Evolutionary conservation across 306 rosid species (phyloP).

Genomic region (Cyamopsis tetragonoloba): DNA sequence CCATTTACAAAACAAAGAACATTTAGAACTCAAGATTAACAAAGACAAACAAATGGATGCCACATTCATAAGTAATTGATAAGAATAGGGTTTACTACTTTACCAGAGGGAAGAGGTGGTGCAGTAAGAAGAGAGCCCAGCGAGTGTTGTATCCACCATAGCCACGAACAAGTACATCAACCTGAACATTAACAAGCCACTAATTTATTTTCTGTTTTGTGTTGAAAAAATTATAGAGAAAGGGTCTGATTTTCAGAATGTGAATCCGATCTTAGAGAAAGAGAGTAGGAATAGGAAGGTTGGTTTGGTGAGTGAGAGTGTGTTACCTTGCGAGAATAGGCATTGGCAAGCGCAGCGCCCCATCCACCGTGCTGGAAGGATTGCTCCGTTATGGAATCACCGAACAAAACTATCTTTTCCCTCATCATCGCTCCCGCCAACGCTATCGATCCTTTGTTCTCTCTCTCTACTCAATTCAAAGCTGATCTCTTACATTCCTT

Average conservation of each 20-base stretch:
- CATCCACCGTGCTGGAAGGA: constrained; percentile 62
- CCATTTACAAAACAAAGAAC: not conserved
- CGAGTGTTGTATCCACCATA: constrained; percentile 83
- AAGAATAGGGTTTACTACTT: no score
- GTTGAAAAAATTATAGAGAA: not conserved
- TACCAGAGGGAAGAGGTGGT: constrained; percentile 73
- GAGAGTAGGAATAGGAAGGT: no score
- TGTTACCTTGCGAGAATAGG: constrained; percentile 73
- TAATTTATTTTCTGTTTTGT: not conserved
- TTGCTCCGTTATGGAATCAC: constrained; percentile 79
- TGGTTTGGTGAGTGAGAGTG: not conserved
- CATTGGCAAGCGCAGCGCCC: constrained; percentile 76
- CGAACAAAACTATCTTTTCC: constrained; percentile 68
- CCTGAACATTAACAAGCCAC: constrained; percentile 37
- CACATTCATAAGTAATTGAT: no score
- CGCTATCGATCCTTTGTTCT: no score
- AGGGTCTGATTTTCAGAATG: constrained; percentile 14
- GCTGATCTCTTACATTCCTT: no score
- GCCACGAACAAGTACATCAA: constrained; percentile 78
- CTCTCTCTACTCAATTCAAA: no score
- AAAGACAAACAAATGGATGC: no score
- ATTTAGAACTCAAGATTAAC: not conserved
- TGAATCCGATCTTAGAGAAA: no score
- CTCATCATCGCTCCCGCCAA: constrained; percentile 40
- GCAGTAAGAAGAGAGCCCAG: constrained; percentile 82